Conservation (phyloP, 805 yeast genomes). For the Yarrowia divulgata region DNA sequence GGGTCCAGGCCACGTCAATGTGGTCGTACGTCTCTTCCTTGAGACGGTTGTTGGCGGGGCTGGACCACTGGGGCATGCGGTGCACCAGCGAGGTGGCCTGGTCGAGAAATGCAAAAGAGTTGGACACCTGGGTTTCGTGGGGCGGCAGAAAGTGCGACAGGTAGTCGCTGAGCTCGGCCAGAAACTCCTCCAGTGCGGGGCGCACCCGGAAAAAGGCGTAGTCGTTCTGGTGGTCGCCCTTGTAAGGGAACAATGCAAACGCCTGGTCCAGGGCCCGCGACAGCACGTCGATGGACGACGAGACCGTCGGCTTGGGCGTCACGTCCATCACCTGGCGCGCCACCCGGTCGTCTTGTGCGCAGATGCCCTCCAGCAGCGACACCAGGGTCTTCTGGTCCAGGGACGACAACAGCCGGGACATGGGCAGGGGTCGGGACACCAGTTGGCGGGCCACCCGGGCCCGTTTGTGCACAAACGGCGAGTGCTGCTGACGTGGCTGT, state of each 20-base stretch:
- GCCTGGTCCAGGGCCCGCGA: constrained; percentile 56
- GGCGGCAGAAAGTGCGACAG: constrained; percentile 77
- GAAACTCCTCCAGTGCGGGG: constrained; percentile 70
- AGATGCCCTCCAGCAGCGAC: constrained; percentile 59
- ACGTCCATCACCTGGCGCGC: constrained; percentile 56
- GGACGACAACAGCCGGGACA: constrained; percentile 70
- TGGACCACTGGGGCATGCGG: constrained; percentile 70
- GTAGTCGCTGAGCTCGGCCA: constrained; percentile 75
- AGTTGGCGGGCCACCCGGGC: constrained; percentile 10
- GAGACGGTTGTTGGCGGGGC: constrained; percentile 53
- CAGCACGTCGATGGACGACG: constrained; percentile 60
- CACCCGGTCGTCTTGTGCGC: constrained; percentile 69
- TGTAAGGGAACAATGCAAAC: constrained; percentile 67
- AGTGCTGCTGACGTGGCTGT: background rate
- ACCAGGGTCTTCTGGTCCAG: constrained; percentile 66
- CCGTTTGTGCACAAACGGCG: constrained; percentile 17
- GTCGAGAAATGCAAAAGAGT: constrained; percentile 68
- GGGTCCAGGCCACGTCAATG: constrained; percentile 32
- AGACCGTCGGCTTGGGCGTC: constrained; percentile 66
- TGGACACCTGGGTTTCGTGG: constrained; percentile 60
- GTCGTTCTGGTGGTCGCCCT: constrained; percentile 74
- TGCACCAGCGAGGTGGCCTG: constrained; percentile 66
- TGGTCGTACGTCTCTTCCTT: constrained; percentile 34
- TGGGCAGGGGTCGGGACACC: constrained; percentile 59
- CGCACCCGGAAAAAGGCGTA: constrained; percentile 79